These are phyloP conservation scores for Clitopilus hobsonii DNA, from an alignment of 768 basidiomycete genomes.

Conservation along the genomic window DNA sequence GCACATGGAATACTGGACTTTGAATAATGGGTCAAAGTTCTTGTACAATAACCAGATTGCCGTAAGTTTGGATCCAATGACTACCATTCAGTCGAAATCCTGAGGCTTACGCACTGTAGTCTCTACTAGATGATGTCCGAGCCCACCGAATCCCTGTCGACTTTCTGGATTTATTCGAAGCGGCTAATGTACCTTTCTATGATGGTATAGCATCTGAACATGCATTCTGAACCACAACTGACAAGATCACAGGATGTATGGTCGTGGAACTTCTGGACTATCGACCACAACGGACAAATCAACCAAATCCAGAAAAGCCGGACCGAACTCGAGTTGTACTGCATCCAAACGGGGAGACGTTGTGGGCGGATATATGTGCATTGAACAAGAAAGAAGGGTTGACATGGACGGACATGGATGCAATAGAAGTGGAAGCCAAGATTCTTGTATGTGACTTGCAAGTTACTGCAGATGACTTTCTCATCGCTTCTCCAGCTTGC, in stretches of 20 bases:
- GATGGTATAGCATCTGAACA: conserved; percentile 51
- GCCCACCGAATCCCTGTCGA: conserved; percentile 82
- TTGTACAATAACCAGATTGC: conserved; percentile 77
- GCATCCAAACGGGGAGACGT: conserved; percentile 70
- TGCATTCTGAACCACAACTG: neutral
- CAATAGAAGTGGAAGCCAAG: conserved; percentile 70
- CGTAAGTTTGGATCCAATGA: conserved; percentile 20
- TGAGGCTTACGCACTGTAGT: conserved; percentile 33
- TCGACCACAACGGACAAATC: conserved; percentile 53
- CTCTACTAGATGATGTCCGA: conserved; percentile 78
- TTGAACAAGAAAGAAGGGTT: conserved; percentile 53
- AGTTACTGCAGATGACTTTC: conserved; percentile 6
- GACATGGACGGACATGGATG: conserved; percentile 68
- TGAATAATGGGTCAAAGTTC: conserved; percentile 80
- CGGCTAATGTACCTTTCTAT: conserved; percentile 72
- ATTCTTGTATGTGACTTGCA: conserved; percentile 50
- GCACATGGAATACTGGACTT: conserved; percentile 75
- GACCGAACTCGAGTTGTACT: conserved; percentile 69
- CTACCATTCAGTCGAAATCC: neutral
- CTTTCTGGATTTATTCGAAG: conserved; percentile 77
- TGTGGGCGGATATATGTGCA: conserved; percentile 76
- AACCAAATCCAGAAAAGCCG: conserved; percentile 53
- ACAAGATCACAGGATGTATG: conserved; percentile 59
- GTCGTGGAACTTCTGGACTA: conserved; percentile 82
- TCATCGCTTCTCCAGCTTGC: conserved; percentile 49